A percentile compares a stretch with the other conserved stretches of the same genome.
phyloP scores from a whole-genome alignment of 106 monocot species.

The Platanthera guangdongensis region DNA sequence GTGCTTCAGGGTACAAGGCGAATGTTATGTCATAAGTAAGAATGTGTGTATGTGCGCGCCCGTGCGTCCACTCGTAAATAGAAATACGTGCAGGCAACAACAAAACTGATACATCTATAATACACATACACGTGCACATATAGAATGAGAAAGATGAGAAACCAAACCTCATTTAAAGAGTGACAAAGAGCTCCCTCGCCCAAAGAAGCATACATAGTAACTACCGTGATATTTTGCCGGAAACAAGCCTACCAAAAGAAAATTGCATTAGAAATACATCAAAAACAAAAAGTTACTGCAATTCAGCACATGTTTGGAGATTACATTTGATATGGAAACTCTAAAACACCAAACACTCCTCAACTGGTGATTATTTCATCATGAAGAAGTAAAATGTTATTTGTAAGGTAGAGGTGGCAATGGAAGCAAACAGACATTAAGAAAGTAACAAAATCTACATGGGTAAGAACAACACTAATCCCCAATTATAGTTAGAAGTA shows the following conservation, averaged over 20 bases:
- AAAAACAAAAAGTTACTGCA: constrained; percentile 5
- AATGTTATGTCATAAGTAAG: too few species aligned
- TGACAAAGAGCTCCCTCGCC: constrained; percentile 93
- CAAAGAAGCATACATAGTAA: constrained; percentile 91
- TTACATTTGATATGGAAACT: neutral
- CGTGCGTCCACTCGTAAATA: neutral
- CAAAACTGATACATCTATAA: neutral
- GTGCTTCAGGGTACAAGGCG: too few species aligned
- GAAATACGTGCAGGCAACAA: neutral
- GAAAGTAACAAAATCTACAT: neutral
- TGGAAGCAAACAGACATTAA: neutral
- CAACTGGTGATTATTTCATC: neutral
- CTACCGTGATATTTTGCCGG: constrained; percentile 74
- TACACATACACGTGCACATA: neutral
- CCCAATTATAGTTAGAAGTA: neutral
- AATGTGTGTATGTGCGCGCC: too few species aligned
- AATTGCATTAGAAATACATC: neutral
- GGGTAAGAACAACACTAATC: neutral
- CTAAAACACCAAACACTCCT: neutral
- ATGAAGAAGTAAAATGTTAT: neutral
- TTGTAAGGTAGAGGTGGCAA: neutral
- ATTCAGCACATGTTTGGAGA: neutral
- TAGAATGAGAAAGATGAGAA: neutral
- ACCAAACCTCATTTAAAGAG: constrained; percentile 87
- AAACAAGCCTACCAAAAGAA: constrained; percentile 65